Percentiles rank a stretch among this genome's conserved stretches.
These are phyloP conservation scores for Diaporthe nobilis DNA, from an alignment of 2,329 filamentous ascomycete species.

Conservation along the genomic window DNA sequence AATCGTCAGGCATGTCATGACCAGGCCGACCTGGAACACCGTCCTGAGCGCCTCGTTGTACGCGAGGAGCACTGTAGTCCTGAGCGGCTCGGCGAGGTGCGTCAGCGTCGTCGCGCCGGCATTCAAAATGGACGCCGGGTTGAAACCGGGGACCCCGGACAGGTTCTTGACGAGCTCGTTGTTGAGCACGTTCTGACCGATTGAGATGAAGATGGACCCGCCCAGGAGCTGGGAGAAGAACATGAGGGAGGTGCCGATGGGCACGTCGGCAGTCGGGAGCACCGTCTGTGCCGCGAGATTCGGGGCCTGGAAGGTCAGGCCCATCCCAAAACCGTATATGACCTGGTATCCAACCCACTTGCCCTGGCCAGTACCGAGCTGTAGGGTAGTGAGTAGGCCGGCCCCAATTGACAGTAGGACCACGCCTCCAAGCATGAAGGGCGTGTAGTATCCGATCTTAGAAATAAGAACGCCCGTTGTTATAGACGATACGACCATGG, in stretches of 20 bases:
- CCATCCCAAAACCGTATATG: conserved; percentile 60
- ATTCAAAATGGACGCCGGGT: conserved; percentile 40
- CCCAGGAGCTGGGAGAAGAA: conserved; percentile 62
- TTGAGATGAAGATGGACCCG: conserved; percentile 60
- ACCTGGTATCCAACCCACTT: conserved; percentile 60
- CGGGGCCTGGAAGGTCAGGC: conserved; percentile 59
- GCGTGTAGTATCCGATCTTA: conserved; percentile 61
- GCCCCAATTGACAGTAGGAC: conserved; percentile 55
- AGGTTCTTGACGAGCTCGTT: conserved; percentile 56
- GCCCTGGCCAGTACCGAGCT: conserved; percentile 49
- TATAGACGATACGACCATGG: conserved; percentile 58
- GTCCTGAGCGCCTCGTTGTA: conserved; percentile 74
- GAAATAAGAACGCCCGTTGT: conserved; percentile 54
- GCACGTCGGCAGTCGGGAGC: conserved; percentile 56
- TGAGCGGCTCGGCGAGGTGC: conserved; percentile 44
- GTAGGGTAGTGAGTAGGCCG: conserved; percentile 59
- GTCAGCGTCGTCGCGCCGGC: conserved; percentile 44
- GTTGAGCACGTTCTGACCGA: conserved; percentile 62
- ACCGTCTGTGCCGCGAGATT: conserved; percentile 64
- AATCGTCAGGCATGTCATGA: conserved; percentile 66
- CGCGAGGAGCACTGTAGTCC: conserved; percentile 51
- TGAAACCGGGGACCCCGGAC: conserved; percentile 48
- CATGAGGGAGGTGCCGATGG: conserved; percentile 59
- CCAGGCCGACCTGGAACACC: conserved; percentile 73
- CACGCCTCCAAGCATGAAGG: conserved; percentile 57